These are phyloP conservation scores for Blastobotrys robertii DNA, from an alignment of 805 yeast genomes.

Conservation along the genomic window DNA sequence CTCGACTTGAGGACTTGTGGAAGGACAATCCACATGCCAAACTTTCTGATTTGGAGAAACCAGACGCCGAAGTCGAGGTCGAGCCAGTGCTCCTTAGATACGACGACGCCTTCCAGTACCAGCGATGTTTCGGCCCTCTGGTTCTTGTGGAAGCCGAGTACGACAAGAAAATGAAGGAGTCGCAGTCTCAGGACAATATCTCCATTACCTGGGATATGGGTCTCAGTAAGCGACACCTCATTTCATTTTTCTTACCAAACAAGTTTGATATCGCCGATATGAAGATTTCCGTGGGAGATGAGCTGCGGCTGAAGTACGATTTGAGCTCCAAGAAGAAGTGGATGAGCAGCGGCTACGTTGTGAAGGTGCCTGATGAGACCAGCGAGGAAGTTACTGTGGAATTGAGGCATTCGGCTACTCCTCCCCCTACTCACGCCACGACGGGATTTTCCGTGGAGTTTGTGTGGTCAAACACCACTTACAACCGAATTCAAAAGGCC, in stretches of 20 bases:
- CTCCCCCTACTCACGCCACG: slow-evolving; percentile 45
- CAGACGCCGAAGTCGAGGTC: slow-evolving; percentile 44
- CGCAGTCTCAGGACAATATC: slow-evolving; percentile 65
- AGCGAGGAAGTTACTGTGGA: slow-evolving; percentile 68
- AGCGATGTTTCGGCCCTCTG: slow-evolving; percentile 74
- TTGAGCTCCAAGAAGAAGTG: slow-evolving; percentile 55
- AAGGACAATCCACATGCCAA: slow-evolving; percentile 61
- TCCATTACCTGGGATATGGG: slow-evolving; percentile 67
- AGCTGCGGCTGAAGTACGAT: slow-evolving; percentile 54
- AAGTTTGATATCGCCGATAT: slow-evolving; percentile 55
- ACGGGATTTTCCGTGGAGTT: slow-evolving; percentile 74
- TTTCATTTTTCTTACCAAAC: slow-evolving; percentile 51
- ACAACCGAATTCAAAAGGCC: slow-evolving; percentile 76
- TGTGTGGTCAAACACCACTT: slow-evolving; percentile 82
- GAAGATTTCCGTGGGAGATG: slow-evolving; percentile 79
- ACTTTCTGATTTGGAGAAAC: slow-evolving; percentile 49
- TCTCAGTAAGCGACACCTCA: slow-evolving; percentile 54
- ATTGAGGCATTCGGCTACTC: slow-evolving; percentile 34
- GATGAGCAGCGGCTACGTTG: slow-evolving; percentile 64
- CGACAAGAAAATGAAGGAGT: slow-evolving; percentile 61
- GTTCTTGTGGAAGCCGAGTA: slow-evolving; percentile 74
- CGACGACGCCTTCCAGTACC: slow-evolving; percentile 76
- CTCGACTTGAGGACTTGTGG: slow-evolving; percentile 75
- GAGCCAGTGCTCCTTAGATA: slow-evolving; percentile 69
- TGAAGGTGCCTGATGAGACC: slow-evolving; percentile 56